These are phyloP conservation scores for Ilyonectria mors-panacis DNA, from an alignment of 2,329 filamentous ascomycete species.

Conservation along the genomic window DNA sequence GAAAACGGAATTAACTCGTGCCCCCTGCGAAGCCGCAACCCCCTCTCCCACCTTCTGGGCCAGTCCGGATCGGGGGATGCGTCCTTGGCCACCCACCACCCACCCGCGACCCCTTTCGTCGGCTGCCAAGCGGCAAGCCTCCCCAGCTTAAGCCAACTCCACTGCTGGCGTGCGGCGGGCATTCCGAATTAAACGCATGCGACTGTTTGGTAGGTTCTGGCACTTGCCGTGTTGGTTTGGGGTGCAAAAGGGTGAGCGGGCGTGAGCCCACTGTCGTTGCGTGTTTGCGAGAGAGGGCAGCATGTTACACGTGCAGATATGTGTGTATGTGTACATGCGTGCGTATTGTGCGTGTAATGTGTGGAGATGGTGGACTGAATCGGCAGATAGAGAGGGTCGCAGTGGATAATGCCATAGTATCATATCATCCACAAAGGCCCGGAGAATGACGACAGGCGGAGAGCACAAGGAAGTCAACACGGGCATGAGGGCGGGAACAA, in stretches of 20 bases:
- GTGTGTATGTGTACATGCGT: neutral
- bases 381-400: constrained; percentile 13
- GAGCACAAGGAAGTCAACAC: neutral
- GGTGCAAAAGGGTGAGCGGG: neutral
- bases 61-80: constrained; percentile 4
- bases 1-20: neutral
- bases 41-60: neutral
- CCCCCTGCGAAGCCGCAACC: neutral
- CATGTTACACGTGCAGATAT: neutral
- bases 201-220: neutral
- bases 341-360: constrained; percentile 9
- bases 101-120: neutral
- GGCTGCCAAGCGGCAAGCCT: neutral
- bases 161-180: neutral
- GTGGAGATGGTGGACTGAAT: constrained; percentile 13
- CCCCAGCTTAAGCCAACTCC: neutral
- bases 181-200: constrained; percentile 2
- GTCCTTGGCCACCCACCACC: constrained; percentile 1
- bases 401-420: neutral
- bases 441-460: neutral
- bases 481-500: neutral
- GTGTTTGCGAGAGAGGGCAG: neutral
- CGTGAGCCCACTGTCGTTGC: neutral
- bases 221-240: neutral
- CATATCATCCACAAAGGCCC: neutral